Evolutionary conservation across 2,329 filamentous ascomycete genomes (phyloP).

Genomic region (Mollisiaceae sp.): DNA sequence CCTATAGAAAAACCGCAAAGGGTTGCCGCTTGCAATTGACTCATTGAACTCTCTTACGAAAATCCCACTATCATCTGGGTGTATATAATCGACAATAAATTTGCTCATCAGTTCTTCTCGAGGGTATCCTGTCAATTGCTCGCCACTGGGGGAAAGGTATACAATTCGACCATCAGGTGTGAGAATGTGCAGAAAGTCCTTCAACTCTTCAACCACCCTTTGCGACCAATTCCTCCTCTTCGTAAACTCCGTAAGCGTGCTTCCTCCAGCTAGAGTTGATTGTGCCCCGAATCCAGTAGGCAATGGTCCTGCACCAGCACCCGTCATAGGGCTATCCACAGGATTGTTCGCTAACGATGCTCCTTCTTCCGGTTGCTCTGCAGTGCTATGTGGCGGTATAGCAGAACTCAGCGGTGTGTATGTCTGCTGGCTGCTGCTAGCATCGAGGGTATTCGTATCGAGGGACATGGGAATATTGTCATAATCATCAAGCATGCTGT

Average conservation of each 20-base stretch:
- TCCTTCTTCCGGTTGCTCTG: conserved; percentile 26
- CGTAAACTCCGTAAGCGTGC: conserved; percentile 68
- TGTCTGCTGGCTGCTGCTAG: conserved; percentile 30
- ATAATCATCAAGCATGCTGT: conserved; percentile 47
- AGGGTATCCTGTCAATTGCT: conserved; percentile 75
- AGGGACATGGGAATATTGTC: conserved; percentile 51
- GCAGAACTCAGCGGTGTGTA: conserved; percentile 38
- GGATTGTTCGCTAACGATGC: conserved; percentile 19
- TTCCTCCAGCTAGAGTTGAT: conserved; percentile 44
- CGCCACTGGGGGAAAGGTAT: conserved; percentile 83
- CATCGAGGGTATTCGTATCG: conserved; percentile 44
- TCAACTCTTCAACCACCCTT: conserved; percentile 86
- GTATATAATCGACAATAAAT: conserved; percentile 82
- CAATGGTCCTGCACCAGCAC: conserved; percentile 41
- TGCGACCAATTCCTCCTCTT: conserved; percentile 82
- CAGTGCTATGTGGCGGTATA: conserved; percentile 29
- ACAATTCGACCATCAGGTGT: conserved; percentile 83
- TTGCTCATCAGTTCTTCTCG: conserved; percentile 72
- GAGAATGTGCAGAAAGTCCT: conserved; percentile 86
- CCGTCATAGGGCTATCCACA: conserved; percentile 34
- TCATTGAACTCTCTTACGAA: conserved; percentile 91
- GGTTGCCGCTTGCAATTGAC: conserved; percentile 80
- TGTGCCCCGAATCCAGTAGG: conserved; percentile 40
- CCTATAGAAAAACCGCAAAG: conserved; percentile 84
- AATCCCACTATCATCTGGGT: conserved; percentile 81